These are phyloP conservation scores for Termitomyces sp. DNA, from an alignment of 768 basidiomycete genomes.

Conservation along the genomic window DNA sequence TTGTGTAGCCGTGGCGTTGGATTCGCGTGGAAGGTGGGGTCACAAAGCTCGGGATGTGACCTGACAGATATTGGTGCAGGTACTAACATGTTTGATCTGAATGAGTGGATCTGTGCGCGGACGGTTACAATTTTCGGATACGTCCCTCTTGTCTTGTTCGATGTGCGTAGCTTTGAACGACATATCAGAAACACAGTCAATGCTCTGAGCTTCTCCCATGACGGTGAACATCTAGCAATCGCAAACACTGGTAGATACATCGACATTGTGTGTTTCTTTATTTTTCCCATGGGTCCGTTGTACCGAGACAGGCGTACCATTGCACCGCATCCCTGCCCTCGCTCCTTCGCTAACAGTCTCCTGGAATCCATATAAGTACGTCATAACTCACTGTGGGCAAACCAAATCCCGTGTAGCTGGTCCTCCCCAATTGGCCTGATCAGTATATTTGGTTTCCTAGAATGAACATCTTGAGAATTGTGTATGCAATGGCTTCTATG, in stretches of 20 bases:
- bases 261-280: conserved; percentile 60
- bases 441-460: conserved; percentile 61
- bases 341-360: conserved; percentile 70
- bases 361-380: conserved; percentile 80
- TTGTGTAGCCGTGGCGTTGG: conserved; percentile 69
- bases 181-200: conserved; percentile 58
- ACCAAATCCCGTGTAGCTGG: conserved; percentile 60
- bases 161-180: background rate
- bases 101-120: conserved; percentile 75
- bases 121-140: conserved; percentile 81
- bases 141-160: conserved; percentile 19
- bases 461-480: conserved; percentile 17
- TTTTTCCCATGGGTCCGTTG: background rate
- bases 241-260: conserved; percentile 68
- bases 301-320: conserved; percentile 62
- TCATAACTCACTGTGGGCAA: conserved; percentile 80
- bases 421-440: conserved; percentile 63
- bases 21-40: conserved; percentile 70
- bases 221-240: conserved; percentile 79
- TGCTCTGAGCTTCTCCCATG: conserved; percentile 72
- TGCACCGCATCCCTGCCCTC: conserved; percentile 72
- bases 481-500: too few relatives aligned
- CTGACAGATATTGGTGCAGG: conserved; percentile 24
- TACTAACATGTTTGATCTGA: conserved; percentile 75
- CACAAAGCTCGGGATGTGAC: background rate